A percentile compares a stretch with the other conserved stretches of the same genome.
These are phyloP conservation scores for Linnemannia zychae DNA, from an alignment of 192 early-diverging fungal species.

Conservation along the genomic window DNA sequence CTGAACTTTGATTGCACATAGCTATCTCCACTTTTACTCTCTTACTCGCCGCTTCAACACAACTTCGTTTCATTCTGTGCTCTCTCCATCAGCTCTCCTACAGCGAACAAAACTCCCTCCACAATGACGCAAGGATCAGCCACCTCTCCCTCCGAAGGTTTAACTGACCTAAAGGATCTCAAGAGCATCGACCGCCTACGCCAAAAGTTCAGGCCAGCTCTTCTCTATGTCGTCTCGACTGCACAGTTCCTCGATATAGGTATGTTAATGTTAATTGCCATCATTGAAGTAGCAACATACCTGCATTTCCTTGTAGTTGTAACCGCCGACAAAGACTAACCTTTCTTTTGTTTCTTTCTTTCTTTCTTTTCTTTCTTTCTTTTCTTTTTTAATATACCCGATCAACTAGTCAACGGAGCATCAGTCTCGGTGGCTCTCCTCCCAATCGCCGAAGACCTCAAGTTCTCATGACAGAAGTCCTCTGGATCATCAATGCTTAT, in stretches of 20 bases:
- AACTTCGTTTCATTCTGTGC: too few relatives aligned
- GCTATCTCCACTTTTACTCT: too few relatives aligned
- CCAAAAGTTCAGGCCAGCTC: slow-evolving; percentile 1
- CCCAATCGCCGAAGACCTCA: slow-evolving; percentile 29
- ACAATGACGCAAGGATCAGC: background rate
- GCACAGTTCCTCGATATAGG: slow-evolving; percentile 47
- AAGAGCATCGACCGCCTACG: background rate
- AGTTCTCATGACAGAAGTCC: slow-evolving; percentile 17
- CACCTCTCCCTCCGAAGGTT: background rate
- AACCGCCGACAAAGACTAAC: background rate
- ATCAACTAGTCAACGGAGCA: slow-evolving; percentile 29
- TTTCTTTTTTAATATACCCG: too few relatives aligned
- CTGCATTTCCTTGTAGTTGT: too few relatives aligned
- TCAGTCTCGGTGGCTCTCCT: slow-evolving; percentile 27
- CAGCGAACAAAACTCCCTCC: background rate
- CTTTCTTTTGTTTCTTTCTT: background rate
- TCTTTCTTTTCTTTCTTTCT: background rate
- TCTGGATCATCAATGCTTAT: slow-evolving; percentile 51
- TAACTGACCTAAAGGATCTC: background rate
- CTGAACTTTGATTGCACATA: too few relatives aligned
- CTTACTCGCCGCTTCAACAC: too few relatives aligned
- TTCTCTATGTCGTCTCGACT: slow-evolving; percentile 48
- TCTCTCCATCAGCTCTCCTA: too few relatives aligned
- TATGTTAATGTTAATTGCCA: too few relatives aligned
- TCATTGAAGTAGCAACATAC: too few relatives aligned